Base-by-base conservation (phyloP, 257 asterid species). In the Parsonsia alboflavescens region DNA sequence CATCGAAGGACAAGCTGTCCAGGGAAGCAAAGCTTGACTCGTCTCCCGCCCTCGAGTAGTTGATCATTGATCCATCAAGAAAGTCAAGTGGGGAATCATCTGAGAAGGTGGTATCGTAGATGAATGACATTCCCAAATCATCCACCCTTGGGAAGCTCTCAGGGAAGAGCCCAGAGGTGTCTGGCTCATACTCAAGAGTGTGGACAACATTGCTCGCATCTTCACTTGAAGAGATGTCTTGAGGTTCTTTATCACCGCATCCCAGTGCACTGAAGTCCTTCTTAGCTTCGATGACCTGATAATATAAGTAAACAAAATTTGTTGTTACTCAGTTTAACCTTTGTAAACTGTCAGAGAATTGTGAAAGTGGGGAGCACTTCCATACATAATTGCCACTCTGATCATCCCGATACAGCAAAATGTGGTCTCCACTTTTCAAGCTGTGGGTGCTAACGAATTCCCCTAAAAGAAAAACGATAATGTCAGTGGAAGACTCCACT, bases 201-300 rank as follows among this genome's bases (percentile, higher is more conserved):
- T 68, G 61, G 15, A 28, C 24, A 12, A 33, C 49, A 49, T 46
- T 68, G 21, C 62, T 75, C 33, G 76, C 78, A 65, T 77, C 53
- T 46, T 79, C 80, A 67, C 77, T 80, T 12, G 54, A 71, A 42
- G 63, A 75, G 46, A 24, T 41, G 22, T 59, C 82, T 44, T 73
- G 79, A 17, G 83, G 45, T 77, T 74, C 86, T 22, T 79, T 44
- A 53, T 64, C 54, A 10, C n/a, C 53, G 58, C 57, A 50, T 13
- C 44, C 42, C 1, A 42, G 73, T 6, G 58, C 46, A 44, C 49
- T 44, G 36, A 67, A 70, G 30, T 74, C 78, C 81, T 80, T 85
- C 79, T 80, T 67, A 0, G 89, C 89, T 73, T 83, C 84, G 50
- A 85, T 81, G 26, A 84, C 87, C 89, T 85, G 64, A 11, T 33